Base-by-base conservation (phyloP, 352 stramenopile species). In the Globisporangium sylvaticum region DNA sequence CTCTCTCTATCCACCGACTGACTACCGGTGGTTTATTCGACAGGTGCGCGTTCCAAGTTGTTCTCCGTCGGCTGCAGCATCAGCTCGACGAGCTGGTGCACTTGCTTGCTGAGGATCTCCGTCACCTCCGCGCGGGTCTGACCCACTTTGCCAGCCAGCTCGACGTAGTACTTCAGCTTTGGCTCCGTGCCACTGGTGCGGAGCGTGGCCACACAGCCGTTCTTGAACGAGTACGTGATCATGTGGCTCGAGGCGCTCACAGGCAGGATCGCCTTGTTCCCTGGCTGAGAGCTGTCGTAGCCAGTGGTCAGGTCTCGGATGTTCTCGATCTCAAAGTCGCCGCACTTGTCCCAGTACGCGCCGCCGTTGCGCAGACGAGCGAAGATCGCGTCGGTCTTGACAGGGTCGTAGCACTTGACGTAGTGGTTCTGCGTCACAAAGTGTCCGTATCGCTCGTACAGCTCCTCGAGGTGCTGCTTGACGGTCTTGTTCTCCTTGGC, bases 141-240 rank as follows among this genome's bases (percentile, higher is more conserved):
- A 20, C 87, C 84, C 24, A 88, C 76, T 31, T 79, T 70, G 24
- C 86, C 88, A 25, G 85, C 84, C 14, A 94, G 76, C 82, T 99
- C 97, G 42, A 98, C 90, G 75, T 99, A 99, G 74, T 98, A 99
- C 80, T 99, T 99, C 66, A 99, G 97, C 79, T 99, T 99, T 24
- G 97, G 97, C 76, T 99, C 97, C 14, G 97, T 99, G 22, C 97
- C 97, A 74, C 95, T 99, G 39, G 96, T 98, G 67, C 97, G 91
- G 62, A 99, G 89, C 60, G 98, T 99, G 22, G 95, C 90, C 52
- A 98, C 92, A 70, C 91, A 97, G 58, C 97, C 97, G 79, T 99
- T 99, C 24, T 69, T 76, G 68, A 99, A 99, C 39, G 83, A 85
- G 76, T 98, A 97, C 31, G 96, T 98, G 74, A 99, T 97, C 97